These are phyloP conservation scores for Cicer yamashitae DNA, from an alignment of 306 rosid genomes.

Conservation along the genomic window DNA sequence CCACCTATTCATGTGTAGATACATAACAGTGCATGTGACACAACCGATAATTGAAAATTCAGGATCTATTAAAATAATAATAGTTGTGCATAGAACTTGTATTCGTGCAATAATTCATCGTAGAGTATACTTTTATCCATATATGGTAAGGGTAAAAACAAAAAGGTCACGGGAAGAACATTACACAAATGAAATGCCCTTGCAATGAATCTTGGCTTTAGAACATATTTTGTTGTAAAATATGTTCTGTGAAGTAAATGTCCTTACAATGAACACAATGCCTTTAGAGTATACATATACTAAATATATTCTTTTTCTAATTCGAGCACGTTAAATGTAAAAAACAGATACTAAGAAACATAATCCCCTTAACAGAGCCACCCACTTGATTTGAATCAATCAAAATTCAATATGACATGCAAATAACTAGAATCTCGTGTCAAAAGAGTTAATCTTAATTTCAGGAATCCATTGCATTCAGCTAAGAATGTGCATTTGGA, in stretches of 20 bases:
- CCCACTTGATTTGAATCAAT: background rate
- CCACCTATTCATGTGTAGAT: background rate
- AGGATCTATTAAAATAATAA: background rate
- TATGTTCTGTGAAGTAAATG: background rate
- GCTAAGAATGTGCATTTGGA: conserved; percentile 39
- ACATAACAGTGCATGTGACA: background rate
- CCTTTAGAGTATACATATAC: background rate
- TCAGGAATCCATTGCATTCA: background rate
- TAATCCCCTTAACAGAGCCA: background rate
- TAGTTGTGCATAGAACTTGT: background rate
- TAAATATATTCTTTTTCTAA: background rate
- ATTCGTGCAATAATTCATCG: background rate
- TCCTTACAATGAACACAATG: background rate
- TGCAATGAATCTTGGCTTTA: background rate
- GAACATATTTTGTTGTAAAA: too few relatives aligned
- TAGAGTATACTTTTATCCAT: background rate
- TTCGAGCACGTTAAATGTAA: background rate
- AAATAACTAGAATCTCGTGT: background rate
- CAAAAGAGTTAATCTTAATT: background rate
- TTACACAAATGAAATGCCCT: background rate
- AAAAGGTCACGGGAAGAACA: background rate
- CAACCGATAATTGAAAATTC: background rate
- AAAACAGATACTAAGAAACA: background rate
- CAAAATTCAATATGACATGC: background rate
- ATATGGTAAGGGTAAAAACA: too few relatives aligned